Percentiles rank a stretch among this genome's conserved stretches.
phyloP scores from a whole-genome alignment of 2,329 filamentous ascomycete genomes.

The Diplodia scrobiculata region DNA sequence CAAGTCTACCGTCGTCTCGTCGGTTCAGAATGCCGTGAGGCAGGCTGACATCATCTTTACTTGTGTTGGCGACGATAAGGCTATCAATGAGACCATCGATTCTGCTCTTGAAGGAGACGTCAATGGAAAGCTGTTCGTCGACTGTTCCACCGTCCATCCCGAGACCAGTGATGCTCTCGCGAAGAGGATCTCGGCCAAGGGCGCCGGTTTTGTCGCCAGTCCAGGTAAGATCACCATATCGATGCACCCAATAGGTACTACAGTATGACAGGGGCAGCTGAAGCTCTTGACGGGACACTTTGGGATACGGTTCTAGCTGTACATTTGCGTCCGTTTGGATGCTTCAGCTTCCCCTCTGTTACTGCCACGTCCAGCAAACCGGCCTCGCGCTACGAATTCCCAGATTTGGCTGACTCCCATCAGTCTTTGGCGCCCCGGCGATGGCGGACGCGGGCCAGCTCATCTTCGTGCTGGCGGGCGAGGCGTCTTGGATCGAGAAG shows the following conservation, averaged over 20 bases:
- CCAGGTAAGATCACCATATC: conserved; percentile 48
- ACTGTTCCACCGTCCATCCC: conserved; percentile 86
- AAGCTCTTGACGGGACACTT: background rate
- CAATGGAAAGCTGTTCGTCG: conserved; percentile 75
- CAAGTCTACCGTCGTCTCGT: conserved; percentile 65
- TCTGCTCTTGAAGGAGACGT: conserved; percentile 60
- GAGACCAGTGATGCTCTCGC: conserved; percentile 72
- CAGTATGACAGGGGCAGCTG: conserved; percentile 21
- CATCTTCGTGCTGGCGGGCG: conserved; percentile 72
- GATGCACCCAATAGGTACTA: too few species aligned
- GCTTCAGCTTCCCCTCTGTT: too few species aligned
- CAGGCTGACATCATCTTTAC: conserved; percentile 78
- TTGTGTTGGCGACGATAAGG: conserved; percentile 76
- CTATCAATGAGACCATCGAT: conserved; percentile 65
- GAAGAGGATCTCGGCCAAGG: conserved; percentile 58
- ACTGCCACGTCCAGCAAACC: conserved; percentile 32
- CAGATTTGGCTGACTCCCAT: conserved; percentile 31
- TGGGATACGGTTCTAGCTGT: too few species aligned
- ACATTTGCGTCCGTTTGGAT: too few species aligned
- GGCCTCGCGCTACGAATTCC: background rate
- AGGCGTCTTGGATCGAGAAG: conserved; percentile 60
- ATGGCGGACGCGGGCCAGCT: conserved; percentile 72
- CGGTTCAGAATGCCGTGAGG: conserved; percentile 66
- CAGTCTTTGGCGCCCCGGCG: conserved; percentile 70
- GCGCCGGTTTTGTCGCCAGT: conserved; percentile 73